A percentile compares a stretch with the other conserved stretches of the same genome.
Evolutionary conservation across 345 rosid genomes (phyloP).

Genomic region (Rhodamnia rubescens): DNA sequence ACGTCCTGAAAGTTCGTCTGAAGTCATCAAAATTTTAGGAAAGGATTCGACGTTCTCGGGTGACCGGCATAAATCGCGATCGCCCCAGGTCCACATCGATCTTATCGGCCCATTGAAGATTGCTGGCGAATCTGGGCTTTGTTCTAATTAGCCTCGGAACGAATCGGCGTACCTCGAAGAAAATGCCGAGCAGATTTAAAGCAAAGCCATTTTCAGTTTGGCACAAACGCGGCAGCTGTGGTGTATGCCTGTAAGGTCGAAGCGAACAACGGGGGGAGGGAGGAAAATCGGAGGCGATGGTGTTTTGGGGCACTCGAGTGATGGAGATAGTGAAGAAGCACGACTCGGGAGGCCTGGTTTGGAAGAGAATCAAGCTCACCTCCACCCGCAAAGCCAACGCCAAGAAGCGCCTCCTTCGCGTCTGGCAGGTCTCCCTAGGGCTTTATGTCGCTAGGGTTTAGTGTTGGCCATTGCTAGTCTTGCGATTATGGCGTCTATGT

Average conservation of each 20-base stretch:
- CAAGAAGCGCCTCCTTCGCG: slow-evolving; percentile 87
- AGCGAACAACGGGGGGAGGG: background rate
- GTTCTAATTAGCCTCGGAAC: background rate
- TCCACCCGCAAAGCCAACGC: slow-evolving; percentile 92
- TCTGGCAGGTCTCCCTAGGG: slow-evolving; percentile 63
- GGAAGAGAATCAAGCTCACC: slow-evolving; percentile 94
- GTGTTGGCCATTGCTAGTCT: background rate
- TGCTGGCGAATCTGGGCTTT: background rate
- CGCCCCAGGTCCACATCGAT: background rate
- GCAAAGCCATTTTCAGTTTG: too few species aligned
- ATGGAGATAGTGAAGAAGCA: slow-evolving; percentile 94
- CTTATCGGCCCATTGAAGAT: background rate
- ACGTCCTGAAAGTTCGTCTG: background rate
- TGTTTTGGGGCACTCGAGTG: slow-evolving; percentile 77
- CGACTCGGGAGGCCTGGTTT: slow-evolving; percentile 85
- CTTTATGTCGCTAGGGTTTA: background rate
- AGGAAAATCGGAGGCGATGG: slow-evolving; percentile 4
- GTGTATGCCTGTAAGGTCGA: background rate
- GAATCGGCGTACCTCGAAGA: too few species aligned
- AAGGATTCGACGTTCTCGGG: too few species aligned
- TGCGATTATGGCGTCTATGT: background rate
- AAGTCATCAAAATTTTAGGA: background rate
- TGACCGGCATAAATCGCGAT: background rate
- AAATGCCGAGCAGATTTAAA: too few species aligned
- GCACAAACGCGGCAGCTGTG: too few species aligned